A percentile compares a stretch with the other conserved stretches of the same genome.
These are phyloP conservation scores for Haplosporangium gracile DNA, from an alignment of 192 early-diverging fungal species.

Conservation along the genomic window DNA sequence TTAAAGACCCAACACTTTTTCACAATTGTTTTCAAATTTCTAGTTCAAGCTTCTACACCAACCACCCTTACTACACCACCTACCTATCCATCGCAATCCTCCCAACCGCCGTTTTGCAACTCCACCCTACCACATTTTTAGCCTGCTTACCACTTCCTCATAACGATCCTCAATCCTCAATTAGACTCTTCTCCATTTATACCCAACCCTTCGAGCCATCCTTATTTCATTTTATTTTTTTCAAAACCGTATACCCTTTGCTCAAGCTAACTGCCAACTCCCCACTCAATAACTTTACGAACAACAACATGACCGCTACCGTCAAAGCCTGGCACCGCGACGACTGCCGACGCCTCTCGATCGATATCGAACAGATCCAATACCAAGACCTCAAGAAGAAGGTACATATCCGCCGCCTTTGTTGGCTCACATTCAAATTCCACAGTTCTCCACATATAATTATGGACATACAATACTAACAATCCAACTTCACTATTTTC, in stretches of 20 bases:
- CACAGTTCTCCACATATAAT: no score
- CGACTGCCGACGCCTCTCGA: conserved; percentile 52
- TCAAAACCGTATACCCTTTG: neutral
- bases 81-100: neutral
- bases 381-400: conserved; percentile 54
- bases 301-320: conserved; percentile 37
- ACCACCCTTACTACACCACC: neutral
- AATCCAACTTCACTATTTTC: no score
- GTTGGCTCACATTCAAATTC: no score
- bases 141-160: neutral
- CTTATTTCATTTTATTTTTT: neutral
- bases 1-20: neutral
- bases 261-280: neutral
- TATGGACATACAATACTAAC: neutral
- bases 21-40: neutral
- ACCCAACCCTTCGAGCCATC: neutral
- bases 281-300: neutral
- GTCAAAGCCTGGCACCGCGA: conserved; percentile 54
- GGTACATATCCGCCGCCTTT: neutral
- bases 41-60: neutral
- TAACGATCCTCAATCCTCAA: neutral
- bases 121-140: neutral
- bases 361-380: conserved; percentile 51
- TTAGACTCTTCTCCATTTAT: neutral
- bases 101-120: neutral